Evolutionary conservation across 2,329 filamentous ascomycete genomes (phyloP), one percentile per base, ranked within the genome.

Genomic region (Rosellinia necatrix): DNA sequence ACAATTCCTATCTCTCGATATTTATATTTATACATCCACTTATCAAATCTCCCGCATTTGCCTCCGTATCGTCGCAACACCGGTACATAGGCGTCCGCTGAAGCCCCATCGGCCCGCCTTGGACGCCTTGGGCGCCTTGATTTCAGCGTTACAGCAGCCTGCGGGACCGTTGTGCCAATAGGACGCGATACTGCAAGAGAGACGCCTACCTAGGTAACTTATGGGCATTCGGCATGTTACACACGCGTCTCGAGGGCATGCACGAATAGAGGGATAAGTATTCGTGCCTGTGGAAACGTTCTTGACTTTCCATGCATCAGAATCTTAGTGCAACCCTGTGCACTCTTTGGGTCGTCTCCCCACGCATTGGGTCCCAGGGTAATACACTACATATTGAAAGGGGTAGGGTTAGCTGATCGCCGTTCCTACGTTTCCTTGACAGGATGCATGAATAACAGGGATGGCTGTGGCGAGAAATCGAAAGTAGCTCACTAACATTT

Each of bases 1-100:
- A 63, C 52, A 62, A 53, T 66, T 47, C 63, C 65, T 68, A 68
- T 68, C 66, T 66, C 49, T 47, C 15, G 10, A 24, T 15, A 46
- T 42, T 40, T 46, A 53, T 49, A 43, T 44, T 46, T 15, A 47
- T 42, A 34, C 19, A 41, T 48, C 8, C 41, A 22, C 37, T 21
- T 32, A 46, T 29, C 27, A 34, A 19, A 32, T 21, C 24, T n/a
- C 12, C 42, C 24, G 6, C 32, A 13, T 40, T 32, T 46, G 6
- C 24, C n/a, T 25, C 12, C 34, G 34, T 29, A 38, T 43, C 32
- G 21, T 44, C n/a, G 30, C 27, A 24, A 21, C 22, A 44, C 40
- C 24, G 27, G 19, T 25, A 37, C 17, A 24, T 54, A 27, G 17
- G 15, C 10, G 29, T 37, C 29, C 32, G 53, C 49, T 49, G 49